A percentile compares a stretch with the other conserved stretches of the same genome.
These are phyloP conservation scores for Theobroma cacao DNA, from an alignment of 345 rosid genomes.

Conservation along the genomic window DNA sequence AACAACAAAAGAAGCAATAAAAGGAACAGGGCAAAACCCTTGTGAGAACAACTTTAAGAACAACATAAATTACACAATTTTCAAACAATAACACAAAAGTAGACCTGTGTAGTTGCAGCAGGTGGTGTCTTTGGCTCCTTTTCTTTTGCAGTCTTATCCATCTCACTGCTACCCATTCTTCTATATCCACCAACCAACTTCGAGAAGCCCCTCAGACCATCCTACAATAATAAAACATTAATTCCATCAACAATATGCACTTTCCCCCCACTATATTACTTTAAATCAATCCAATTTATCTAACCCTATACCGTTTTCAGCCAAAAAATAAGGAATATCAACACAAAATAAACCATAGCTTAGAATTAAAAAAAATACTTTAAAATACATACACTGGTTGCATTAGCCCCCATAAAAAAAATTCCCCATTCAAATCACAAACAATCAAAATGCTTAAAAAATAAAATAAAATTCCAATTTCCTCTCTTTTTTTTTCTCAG, in stretches of 20 bases:
- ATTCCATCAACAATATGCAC: neutral
- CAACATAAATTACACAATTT: conserved; percentile 10
- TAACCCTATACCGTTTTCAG: neutral
- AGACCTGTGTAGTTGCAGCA: conserved; percentile 64
- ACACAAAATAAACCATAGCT: neutral
- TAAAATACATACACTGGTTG: neutral
- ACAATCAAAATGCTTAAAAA: neutral
- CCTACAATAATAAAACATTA: conserved; percentile 32
- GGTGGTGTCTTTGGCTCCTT: conserved; percentile 63
- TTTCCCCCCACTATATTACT: neutral
- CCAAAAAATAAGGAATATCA: neutral
- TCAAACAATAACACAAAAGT: conserved; percentile 12
- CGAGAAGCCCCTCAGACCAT: conserved; percentile 35
- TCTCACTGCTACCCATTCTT: conserved; percentile 69
- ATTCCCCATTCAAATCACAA: neutral
- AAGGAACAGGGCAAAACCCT: neutral
- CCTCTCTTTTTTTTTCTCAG: neutral
- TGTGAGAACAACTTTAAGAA: neutral
- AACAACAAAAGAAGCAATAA: conserved; percentile 16
- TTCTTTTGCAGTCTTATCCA: conserved; percentile 66
- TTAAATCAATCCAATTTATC: conserved; percentile 2
- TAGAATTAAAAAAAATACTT: neutral
- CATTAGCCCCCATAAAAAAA: neutral
- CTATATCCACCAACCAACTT: conserved; percentile 14
- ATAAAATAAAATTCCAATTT: neutral